phyloP scores from a whole-genome alignment of 2,329 filamentous ascomycete species.

The Cytospora schulzeri region DNA sequence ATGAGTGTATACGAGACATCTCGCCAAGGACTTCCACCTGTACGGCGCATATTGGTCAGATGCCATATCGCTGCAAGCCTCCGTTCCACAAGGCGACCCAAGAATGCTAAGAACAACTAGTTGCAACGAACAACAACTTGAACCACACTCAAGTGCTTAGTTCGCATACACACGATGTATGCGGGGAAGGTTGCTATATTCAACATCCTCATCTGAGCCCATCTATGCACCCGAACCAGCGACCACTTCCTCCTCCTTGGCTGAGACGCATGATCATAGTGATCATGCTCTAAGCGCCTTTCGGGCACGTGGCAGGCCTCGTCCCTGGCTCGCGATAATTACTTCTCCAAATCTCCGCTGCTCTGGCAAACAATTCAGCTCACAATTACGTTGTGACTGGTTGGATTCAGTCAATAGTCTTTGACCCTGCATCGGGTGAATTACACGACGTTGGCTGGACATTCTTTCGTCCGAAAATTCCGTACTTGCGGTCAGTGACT shows the following conservation, averaged over 20 bases:
- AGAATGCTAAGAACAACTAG: background rate
- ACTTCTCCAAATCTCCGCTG: conserved; percentile 5
- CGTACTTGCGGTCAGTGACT: conserved; percentile 1
- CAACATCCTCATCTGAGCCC: background rate
- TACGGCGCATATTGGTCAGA: conserved; percentile 8
- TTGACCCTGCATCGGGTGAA: background rate
- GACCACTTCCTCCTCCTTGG: background rate
- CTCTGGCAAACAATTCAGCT: background rate
- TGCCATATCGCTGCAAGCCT: background rate
- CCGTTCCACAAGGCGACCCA: conserved; percentile 2
- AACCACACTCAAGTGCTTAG: background rate
- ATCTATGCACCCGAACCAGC: background rate
- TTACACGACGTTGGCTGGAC: background rate
- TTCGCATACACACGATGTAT: background rate
- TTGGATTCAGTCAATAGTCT: background rate
- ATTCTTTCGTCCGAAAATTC: background rate
- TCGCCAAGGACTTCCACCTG: background rate
- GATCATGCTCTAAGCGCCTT: background rate
- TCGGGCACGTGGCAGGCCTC: conserved; percentile 1
- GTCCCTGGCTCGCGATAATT: conserved; percentile 10
- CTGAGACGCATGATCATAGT: conserved; percentile 1
- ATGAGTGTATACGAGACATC: background rate
- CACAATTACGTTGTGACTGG: conserved; percentile 7
- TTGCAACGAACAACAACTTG: background rate
- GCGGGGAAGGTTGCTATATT: conserved; percentile 7